Conservation (phyloP, 139 green algal genomes). For the Picochlorum sp. region DNA sequence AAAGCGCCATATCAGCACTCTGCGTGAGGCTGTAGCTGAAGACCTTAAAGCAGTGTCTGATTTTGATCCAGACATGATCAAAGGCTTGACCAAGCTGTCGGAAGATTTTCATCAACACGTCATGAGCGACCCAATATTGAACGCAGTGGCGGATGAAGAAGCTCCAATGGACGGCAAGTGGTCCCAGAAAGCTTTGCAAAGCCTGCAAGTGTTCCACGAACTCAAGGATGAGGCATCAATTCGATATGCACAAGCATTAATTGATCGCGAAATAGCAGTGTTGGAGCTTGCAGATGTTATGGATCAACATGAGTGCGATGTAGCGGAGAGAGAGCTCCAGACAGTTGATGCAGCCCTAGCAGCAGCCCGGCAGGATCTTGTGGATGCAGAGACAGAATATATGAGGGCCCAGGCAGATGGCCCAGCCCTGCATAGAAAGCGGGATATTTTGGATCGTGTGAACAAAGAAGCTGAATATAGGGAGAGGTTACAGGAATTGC, state of each 20-base stretch:
- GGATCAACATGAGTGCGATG: conserved; percentile 43
- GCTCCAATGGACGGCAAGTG: background rate
- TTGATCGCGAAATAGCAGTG: conserved; percentile 56
- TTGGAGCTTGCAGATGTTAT: conserved; percentile 60
- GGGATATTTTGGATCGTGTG: conserved; percentile 61
- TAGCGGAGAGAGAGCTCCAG: conserved; percentile 25
- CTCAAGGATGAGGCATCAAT: conserved; percentile 25
- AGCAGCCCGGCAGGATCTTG: conserved; percentile 18
- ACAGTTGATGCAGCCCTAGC: conserved; percentile 13
- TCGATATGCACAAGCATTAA: conserved; percentile 53
- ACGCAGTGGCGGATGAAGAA: conserved; percentile 8
- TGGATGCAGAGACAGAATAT: conserved; percentile 48
- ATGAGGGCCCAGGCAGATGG: conserved; percentile 43
- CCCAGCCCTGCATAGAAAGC: conserved; percentile 57
- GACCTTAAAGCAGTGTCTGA: conserved; percentile 30
- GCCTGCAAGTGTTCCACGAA: conserved; percentile 26
- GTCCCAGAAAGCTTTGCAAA: conserved; percentile 22
- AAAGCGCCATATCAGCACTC: conserved; percentile 18
- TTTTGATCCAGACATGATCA: conserved; percentile 10
- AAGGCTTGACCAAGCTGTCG: conserved; percentile 34
- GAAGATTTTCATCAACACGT: conserved; percentile 50
- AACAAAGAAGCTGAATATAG: conserved; percentile 73
- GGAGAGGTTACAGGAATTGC: conserved; percentile 51
- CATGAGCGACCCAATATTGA: conserved; percentile 23
- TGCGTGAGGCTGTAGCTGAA: conserved; percentile 22